Base-by-base conservation (phyloP, 139 green algal species). In the Chlorella sp. region DNA sequence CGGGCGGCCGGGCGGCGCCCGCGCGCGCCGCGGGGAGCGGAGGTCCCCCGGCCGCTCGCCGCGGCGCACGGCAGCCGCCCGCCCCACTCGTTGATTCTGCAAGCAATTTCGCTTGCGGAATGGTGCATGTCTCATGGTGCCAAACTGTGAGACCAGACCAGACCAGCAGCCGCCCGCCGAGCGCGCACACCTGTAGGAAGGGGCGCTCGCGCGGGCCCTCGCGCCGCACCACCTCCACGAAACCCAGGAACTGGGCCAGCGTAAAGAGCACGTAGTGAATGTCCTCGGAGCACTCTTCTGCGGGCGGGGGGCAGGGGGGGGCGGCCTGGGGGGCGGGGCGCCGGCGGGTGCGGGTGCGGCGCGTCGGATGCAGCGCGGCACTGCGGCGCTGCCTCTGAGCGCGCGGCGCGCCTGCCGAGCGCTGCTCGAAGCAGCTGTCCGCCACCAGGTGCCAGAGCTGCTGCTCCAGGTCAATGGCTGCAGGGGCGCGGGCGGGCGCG, bases 391-490 rank as follows among this genome's bases (percentile, higher is more conserved):
- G n/a, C n/a, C n/a, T n/a, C n/a, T n/a, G n/a, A n/a, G n/a, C n/a
- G n/a, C n/a, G n/a, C n/a, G n/a, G n/a, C n/a, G n/a, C n/a, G n/a
- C n/a, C n/a, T n/a, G n/a, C n/a, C n/a, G n/a, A n/a, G n/a, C 45
- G 67, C 59, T 73, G 46, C 58, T 66, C 51, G 77, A 86, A 35
- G 67, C 84, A 42, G 69, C 56, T 82, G 36, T 80, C 67, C 3
- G 84, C 87, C 29, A 83, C 76, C 46, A 93, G 61, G 65, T 92
- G 84, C 82, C 83, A 90, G 36, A 94, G 56, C 9, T 84, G 72
- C 68, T 90, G 86, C 73, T 94, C 89, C 40, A 94, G 79, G 71
- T 94, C 89, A 9, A 93, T 83, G 14, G 80, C 82, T n/a, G n/a
- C n/a, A n/a, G n/a, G n/a, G n/a, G n/a, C n/a, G n/a, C n/a, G n/a